A percentile compares a stretch with the other conserved stretches of the same genome.
These are phyloP conservation scores for Aspergillus bertholletiae DNA, from an alignment of 495 filamentous ascomycete genomes.

Conservation along the genomic window DNA sequence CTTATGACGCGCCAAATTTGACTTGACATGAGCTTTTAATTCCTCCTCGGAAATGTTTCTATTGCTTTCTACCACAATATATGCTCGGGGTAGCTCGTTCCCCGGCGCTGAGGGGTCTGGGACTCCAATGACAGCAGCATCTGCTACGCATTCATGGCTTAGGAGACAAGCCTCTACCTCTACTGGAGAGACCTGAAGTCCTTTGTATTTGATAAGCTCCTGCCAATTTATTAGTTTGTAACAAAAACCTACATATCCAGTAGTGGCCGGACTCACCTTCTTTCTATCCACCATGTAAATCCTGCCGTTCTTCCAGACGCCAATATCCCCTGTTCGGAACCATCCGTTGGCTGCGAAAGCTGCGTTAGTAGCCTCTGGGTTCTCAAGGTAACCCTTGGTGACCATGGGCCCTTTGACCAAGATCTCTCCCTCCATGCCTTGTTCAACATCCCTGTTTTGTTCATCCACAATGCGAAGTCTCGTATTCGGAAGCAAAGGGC, in stretches of 20 bases:
- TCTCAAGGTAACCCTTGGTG: constrained; percentile 73
- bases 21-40: constrained; percentile 12
- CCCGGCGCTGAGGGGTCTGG: constrained; percentile 10
- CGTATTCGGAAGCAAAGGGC: constrained; percentile 12
- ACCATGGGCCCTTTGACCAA: constrained; percentile 26
- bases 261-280: constrained; percentile 4
- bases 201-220: constrained; percentile 20
- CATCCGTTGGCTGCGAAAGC: constrained; percentile 72
- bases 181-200: constrained; percentile 18
- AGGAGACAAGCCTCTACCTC: constrained; percentile 15
- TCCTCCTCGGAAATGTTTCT: constrained; percentile 8
- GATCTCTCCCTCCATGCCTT: constrained; percentile 11
- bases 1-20: constrained; percentile 13
- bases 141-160: constrained; percentile 9
- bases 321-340: constrained; percentile 86
- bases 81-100: constrained; percentile 23
- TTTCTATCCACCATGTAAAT: constrained; percentile 16
- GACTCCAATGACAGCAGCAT: constrained; percentile 14
- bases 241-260: not conserved
- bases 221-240: not conserved
- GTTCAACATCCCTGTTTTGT: constrained; percentile 4
- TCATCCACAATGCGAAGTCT: constrained; percentile 13
- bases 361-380: constrained; percentile 68
- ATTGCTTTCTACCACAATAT: constrained; percentile 9
- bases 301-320: constrained; percentile 59